Evolutionary conservation across 805 yeast genomes (phyloP), one percentile per base, ranked within the genome.

Genomic region (Teunomyces kruisii): DNA sequence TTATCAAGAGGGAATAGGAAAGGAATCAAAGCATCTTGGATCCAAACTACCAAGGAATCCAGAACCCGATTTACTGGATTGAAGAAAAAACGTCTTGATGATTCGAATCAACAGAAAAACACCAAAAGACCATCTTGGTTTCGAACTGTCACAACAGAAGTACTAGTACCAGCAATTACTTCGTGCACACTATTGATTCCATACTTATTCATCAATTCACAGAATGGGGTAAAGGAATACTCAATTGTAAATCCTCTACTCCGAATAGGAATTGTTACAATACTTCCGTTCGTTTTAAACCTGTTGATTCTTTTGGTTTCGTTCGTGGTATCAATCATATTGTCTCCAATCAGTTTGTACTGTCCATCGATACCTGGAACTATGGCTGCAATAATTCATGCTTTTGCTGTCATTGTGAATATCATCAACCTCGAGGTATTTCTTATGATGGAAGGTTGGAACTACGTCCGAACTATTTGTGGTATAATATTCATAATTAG

Each of bases 131-230:
- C 48, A 9, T n/a, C 29, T 17, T 13, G 35, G n/a, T 10, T 27
- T 7, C 39, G 32, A n/a, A 42, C 27, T n/a, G 29, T 39, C 14
- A n/a, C 15, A 12, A 19, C 45, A 4, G 45, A 45, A 24, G 48
- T 45, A 6, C 6, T 41, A 12, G 9, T 45, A 3, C 44, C 44
- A 12, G 9, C 39, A 8, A 9, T 17, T 14, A 28, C 19, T 10
- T 30, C 45, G 13, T 12, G 32, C 7, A 13, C 39, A n/a, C 22
- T 13, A 9, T 33, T 85, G 45, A 67, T 83, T 43, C 91, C 96
- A 0, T 92, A 81, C 64, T 72, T 83, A 42, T 92, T 86, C 57
- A 84, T 87, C 56, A 91, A 90, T 64, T 75, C 96, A 1, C 97
- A 89, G 68, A 88, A 84, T 28, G 97, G 97, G 26, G 96, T 89